phyloP scores from a whole-genome alignment of 164 flowering plant genomes.

The Cinnamomum chago region DNA sequence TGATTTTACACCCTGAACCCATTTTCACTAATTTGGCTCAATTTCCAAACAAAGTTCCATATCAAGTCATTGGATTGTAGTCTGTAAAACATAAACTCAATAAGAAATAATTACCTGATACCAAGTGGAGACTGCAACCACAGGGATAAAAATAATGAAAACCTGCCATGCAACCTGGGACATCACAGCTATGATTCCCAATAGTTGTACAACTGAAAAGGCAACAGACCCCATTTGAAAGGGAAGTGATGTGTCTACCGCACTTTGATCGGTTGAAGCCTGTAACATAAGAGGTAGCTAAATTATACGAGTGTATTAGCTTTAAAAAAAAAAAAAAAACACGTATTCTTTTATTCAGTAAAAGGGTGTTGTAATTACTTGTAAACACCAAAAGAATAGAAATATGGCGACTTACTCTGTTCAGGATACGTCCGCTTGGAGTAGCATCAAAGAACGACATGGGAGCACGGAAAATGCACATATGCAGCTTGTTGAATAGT shows the following conservation, averaged over 20 bases:
- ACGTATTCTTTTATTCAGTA: background rate
- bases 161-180: conserved; percentile 93
- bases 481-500: conserved; percentile 80
- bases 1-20: too few relatives aligned
- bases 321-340: background rate
- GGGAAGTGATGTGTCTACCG: conserved; percentile 58
- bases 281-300: conserved; percentile 17
- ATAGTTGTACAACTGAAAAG: conserved; percentile 53
- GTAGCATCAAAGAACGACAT: conserved; percentile 98
- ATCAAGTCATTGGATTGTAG: background rate
- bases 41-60: background rate
- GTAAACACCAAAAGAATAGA: background rate
- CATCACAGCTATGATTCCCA: conserved; percentile 86
- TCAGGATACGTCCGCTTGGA: conserved; percentile 84
- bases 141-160: conserved; percentile 74
- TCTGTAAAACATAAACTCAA: background rate
- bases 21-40: background rate
- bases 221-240: conserved; percentile 42
- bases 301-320: background rate
- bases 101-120: conserved; percentile 49
- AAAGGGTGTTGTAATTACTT: background rate
- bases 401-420: conserved; percentile 47
- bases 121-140: conserved; percentile 60
- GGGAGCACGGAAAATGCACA: conserved; percentile 78
- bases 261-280: conserved; percentile 96